Percentiles rank a stretch among this genome's conserved stretches.
These are phyloP conservation scores for Cenchrus americanus DNA, from an alignment of 176 grass and related monocot genomes.

Conservation along the genomic window DNA sequence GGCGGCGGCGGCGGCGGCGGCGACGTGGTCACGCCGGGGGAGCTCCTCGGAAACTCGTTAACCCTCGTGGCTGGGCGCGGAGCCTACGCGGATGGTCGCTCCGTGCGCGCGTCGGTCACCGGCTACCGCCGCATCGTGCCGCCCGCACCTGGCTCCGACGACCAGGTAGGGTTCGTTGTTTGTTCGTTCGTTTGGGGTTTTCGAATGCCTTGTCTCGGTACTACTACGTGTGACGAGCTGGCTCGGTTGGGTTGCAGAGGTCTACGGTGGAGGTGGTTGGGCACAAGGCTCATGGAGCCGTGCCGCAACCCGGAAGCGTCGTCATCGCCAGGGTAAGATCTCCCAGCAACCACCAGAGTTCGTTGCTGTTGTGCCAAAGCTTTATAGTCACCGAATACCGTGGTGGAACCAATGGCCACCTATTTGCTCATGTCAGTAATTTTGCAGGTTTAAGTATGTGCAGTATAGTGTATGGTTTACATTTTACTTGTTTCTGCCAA, in stretches of 20 bases:
- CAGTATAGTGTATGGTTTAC: background rate
- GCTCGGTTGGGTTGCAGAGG: conserved; percentile 58
- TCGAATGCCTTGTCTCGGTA: background rate
- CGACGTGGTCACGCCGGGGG: conserved; percentile 74
- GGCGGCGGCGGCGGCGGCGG: conserved; percentile 55
- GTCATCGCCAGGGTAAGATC: conserved; percentile 75
- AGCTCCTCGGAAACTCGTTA: conserved; percentile 59
- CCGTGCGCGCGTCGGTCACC: conserved; percentile 72
- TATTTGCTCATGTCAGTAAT: background rate
- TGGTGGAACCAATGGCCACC: background rate
- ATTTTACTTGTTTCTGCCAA: background rate
- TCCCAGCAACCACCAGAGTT: background rate
- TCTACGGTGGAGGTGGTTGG: conserved; percentile 81
- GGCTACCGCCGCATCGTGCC: conserved; percentile 61
- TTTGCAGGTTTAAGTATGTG: background rate
- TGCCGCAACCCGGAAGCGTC: conserved; percentile 79
- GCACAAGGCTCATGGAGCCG: conserved; percentile 77
- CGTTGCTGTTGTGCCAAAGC: background rate
- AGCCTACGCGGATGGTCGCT: conserved; percentile 73
- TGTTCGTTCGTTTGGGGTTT: conserved; percentile 41
- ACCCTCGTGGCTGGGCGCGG: conserved; percentile 65
- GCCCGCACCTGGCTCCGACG: conserved; percentile 59
- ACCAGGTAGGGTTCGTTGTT: conserved; percentile 54
- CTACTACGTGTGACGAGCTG: background rate
- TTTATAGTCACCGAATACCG: background rate